Base-by-base conservation (phyloP, 208 protist genomes). In the Acanthamoeba sp. region DNA sequence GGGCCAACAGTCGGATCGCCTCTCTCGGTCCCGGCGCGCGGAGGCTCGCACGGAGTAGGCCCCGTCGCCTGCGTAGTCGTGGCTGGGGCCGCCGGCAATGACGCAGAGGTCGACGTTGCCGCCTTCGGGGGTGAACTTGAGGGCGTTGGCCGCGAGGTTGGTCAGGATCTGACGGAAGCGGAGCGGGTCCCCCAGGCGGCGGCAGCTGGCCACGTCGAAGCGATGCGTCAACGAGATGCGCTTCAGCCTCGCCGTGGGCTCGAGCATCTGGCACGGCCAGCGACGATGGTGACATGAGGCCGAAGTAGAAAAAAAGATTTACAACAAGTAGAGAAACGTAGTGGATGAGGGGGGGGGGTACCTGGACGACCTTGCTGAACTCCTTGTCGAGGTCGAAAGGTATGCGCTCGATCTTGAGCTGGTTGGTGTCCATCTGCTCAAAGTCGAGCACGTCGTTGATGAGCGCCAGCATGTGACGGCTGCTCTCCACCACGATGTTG, bases 61-160 rank as follows among this genome's bases (percentile, higher is more conserved):
- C 5, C 22, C 34, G 27, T 73, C 18, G 32, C n/a, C 22, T 10
- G 10, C 36, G 87, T n/a, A 45, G 87, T 50, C 20, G 9, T 66
- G 9, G 50, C 55, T 57, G 18, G 6, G 50, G 29, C 32, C 18
- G 24, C 24, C 52, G 14, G 32, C 20, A 16, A 6, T 73, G 27
- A 27, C 87, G 24, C 55, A 76, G 57, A 73, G 14, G 20, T 24
- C 7, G 1, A 48, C 34, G 20, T 0, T 32, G 24, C 40, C 87
- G 14, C 42, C 38, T 29, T 78, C 57, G 0, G 34, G 36, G 16
- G 59, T 92, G 73, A 96, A 97, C 57, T 97, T 97, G 36, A 96
- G 57, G 0, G 96, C 95, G 66, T 97, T 97, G 16, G 82, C 78
- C 32, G 95, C 32, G 0, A 97, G 40, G 90, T 97, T 97, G 10